Conservation (phyloP, 2,329 filamentous ascomycete genomes). For the Colletotrichum navitas region DNA sequence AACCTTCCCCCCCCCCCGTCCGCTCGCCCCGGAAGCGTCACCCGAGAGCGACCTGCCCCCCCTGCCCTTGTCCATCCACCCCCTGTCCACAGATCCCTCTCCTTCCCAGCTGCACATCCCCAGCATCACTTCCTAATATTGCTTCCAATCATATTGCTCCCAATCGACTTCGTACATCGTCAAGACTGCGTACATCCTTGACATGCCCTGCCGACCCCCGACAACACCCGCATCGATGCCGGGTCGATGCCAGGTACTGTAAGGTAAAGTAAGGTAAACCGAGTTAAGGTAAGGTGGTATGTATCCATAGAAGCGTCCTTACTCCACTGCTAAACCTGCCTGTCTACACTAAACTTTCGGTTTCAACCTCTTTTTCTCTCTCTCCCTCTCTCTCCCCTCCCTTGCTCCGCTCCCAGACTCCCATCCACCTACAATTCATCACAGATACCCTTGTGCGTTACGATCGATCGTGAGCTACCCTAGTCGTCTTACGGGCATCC, state of each 20-base stretch:
- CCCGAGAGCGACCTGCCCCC: too few species aligned
- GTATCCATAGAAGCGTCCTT: not conserved
- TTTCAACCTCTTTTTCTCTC: not conserved
- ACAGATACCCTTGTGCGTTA: not conserved
- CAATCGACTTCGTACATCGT: not conserved
- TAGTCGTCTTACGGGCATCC: not conserved
- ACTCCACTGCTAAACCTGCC: not conserved
- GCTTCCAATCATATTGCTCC: not conserved
- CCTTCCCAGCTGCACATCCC: not conserved
- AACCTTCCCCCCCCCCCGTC: constrained; percentile 15
- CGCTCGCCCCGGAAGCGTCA: too few species aligned
- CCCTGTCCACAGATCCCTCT: too few species aligned
- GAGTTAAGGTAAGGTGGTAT: not conserved
- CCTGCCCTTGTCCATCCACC: constrained; percentile 9
- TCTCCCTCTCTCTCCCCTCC: not conserved
- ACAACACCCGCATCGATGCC: not conserved
- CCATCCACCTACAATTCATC: not conserved
- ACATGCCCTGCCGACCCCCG: not conserved
- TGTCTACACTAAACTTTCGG: constrained; percentile 16
- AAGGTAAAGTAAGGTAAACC: not conserved
- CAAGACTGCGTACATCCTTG: not conserved
- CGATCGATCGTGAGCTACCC: not conserved
- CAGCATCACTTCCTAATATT: not conserved
- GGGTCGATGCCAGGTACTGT: not conserved
- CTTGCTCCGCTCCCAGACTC: constrained; percentile 7